phyloP scores from a whole-genome alignment of 768 basidiomycete species.

The Phanerochaete carnosa region DNA sequence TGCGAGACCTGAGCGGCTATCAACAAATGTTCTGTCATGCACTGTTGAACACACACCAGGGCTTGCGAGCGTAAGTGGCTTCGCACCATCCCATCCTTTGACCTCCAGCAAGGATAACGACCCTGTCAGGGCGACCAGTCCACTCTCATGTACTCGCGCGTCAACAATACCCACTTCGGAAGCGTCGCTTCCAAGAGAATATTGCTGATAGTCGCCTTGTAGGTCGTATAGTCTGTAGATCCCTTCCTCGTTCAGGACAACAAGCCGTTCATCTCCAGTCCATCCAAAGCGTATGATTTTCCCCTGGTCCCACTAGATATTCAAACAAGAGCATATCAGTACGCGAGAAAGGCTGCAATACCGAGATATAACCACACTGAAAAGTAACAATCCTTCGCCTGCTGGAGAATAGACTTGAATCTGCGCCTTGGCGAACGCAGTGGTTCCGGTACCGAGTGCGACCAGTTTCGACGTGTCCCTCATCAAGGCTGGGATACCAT shows the following conservation, averaged over 20 bases:
- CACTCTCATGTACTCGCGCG: conserved; percentile 82
- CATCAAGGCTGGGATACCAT: conserved; percentile 71
- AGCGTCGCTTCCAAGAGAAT: conserved; percentile 80
- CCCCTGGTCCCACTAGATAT: conserved; percentile 82
- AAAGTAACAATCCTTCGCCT: conserved; percentile 63
- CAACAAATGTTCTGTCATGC: not conserved
- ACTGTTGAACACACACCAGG: conserved; percentile 51
- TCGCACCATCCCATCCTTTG: conserved; percentile 81
- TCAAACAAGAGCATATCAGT: conserved; percentile 9
- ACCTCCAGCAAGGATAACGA: conserved; percentile 78
- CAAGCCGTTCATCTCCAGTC: conserved; percentile 78
- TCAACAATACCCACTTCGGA: conserved; percentile 81
- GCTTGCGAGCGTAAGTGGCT: conserved; percentile 69
- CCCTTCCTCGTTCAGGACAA: conserved; percentile 89
- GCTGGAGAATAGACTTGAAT: conserved; percentile 87
- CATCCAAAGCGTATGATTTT: conserved; percentile 82
- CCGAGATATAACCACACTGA: conserved; percentile 62
- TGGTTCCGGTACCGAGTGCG: conserved; percentile 56
- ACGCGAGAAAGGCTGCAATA: not conserved
- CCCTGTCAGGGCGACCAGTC: conserved; percentile 81
- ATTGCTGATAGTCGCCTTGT: conserved; percentile 81
- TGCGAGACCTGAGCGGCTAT: conserved; percentile 50
- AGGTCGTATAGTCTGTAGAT: conserved; percentile 87
- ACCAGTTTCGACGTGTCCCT: conserved; percentile 80
- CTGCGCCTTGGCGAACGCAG: conserved; percentile 68